A percentile compares a stretch with the other conserved stretches of the same genome.
Conservation (phyloP, 495 filamentous ascomycete genomes). For the Neurospora sublineolata region DNA sequence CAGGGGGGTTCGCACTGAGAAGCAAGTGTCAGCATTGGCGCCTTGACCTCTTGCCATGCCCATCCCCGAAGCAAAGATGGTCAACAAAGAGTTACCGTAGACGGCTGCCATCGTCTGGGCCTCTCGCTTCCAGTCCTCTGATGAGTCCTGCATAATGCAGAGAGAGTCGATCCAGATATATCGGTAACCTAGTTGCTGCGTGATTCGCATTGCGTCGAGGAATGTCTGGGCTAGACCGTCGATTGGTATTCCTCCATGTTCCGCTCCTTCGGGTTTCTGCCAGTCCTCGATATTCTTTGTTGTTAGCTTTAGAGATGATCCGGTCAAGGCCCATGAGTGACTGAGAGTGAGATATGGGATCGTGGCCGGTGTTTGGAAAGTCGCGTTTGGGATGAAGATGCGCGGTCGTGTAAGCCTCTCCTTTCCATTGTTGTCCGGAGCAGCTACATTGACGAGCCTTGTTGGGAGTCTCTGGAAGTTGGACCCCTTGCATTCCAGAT, state of each 20-base stretch:
- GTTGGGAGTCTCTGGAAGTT: neutral
- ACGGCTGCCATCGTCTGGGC: slow-evolving; percentile 3
- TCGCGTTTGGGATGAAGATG: neutral
- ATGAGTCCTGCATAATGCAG: slow-evolving; percentile 6
- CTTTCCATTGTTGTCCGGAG: neutral
- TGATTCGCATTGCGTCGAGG: slow-evolving; percentile 3
- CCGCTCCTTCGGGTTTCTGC: neutral
- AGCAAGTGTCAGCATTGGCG: neutral
- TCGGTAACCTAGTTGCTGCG: neutral
- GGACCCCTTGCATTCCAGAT: neutral
- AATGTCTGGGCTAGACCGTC: neutral
- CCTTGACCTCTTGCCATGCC: neutral
- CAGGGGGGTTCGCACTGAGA: neutral
- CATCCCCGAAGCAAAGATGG: slow-evolving; percentile 1
- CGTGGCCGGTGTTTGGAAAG: neutral
- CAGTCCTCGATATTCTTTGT: neutral
- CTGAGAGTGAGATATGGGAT: slow-evolving; percentile 36
- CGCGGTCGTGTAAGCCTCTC: neutral
- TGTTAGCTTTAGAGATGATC: neutral
- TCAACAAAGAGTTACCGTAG: neutral
- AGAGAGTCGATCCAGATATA: neutral
- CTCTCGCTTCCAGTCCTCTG: slow-evolving; percentile 2
- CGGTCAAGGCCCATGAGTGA: slow-evolving; percentile 4
- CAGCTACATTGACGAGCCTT: neutral
- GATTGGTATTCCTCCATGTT: neutral